phyloP scores from a whole-genome alignment of 371 early-diverging fungal genomes.

The Mortierella sp. region DNA sequence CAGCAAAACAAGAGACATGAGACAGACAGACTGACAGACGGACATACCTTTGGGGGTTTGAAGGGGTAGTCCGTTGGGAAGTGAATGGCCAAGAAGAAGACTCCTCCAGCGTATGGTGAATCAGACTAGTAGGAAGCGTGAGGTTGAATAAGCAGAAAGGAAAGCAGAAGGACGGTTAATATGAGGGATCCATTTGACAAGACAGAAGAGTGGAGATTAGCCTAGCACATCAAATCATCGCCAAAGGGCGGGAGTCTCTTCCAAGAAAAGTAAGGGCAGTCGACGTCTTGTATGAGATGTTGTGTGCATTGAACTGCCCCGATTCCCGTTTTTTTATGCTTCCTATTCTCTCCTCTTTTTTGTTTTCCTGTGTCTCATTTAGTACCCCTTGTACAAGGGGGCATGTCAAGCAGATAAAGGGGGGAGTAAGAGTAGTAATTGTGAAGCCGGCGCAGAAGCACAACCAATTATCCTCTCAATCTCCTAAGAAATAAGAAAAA shows the following conservation, averaged over 20 bases:
- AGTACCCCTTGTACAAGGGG: no score
- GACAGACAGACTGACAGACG: no score
- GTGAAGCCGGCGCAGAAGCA: no score
- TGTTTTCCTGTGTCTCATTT: no score
- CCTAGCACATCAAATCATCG: background rate
- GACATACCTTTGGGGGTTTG: constrained; percentile 96
- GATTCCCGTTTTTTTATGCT: no score
- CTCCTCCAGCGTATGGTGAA: constrained; percentile 88
- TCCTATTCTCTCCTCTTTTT: no score
- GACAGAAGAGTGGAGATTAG: no score
- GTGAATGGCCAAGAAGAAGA: constrained; percentile 98
- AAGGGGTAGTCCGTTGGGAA: constrained; percentile 99
- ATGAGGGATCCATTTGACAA: background rate
- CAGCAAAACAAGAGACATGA: background rate
- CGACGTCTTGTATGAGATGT: background rate
- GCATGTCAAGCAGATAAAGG: no score
- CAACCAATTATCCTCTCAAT: no score
- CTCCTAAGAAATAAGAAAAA: background rate
- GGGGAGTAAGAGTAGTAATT: no score
- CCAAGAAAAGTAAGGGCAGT: background rate
- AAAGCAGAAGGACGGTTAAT: background rate
- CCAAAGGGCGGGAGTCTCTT: constrained; percentile 4
- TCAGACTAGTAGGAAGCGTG: constrained; percentile 27
- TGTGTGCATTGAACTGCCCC: background rate
- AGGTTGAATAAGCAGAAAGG: background rate